A percentile compares a stretch with the other conserved stretches of the same genome.
Conservation (phyloP, 73 alveolate genomes). For the Vitrella brassicaformis region DNA sequence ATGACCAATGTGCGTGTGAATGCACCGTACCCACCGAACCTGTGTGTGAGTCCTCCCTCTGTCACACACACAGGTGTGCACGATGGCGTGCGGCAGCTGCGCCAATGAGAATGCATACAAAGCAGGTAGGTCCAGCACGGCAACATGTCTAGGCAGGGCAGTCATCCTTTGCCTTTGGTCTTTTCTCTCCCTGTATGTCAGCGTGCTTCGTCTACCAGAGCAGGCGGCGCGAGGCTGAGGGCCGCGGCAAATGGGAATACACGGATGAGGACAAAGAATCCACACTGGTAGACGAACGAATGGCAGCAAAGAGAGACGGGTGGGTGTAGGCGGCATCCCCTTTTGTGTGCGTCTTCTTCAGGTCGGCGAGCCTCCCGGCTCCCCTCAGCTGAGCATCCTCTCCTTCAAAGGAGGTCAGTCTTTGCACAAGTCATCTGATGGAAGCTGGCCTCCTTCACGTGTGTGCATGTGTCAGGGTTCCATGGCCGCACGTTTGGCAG, state of each 20-base stretch:
- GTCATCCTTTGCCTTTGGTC: background rate
- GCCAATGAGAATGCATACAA: background rate
- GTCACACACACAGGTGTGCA: background rate
- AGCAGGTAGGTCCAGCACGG: background rate
- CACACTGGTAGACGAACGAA: background rate
- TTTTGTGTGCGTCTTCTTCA: too few relatives aligned
- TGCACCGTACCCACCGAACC: background rate
- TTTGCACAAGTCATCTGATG: background rate
- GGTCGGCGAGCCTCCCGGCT: too few relatives aligned
- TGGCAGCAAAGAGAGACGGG: too few relatives aligned
- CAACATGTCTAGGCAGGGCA: background rate
- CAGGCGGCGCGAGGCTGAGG: background rate
- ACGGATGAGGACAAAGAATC: background rate
- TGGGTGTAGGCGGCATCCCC: too few relatives aligned
- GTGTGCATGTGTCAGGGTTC: background rate
- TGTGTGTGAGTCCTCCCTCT: background rate
- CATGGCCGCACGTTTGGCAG: background rate
- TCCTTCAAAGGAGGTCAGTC: background rate
- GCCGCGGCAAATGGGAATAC: background rate
- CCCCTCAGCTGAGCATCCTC: background rate
- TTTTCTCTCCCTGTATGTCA: background rate
- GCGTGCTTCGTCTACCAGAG: background rate
- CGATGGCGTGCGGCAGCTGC: background rate
- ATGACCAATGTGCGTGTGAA: background rate
- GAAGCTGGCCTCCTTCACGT: background rate